A percentile compares a stretch with the other conserved stretches of the same genome.
Conservation (phyloP, 1,284 basidiomycete genomes). For the Cutaneotrichosporon mucoides region DNA sequence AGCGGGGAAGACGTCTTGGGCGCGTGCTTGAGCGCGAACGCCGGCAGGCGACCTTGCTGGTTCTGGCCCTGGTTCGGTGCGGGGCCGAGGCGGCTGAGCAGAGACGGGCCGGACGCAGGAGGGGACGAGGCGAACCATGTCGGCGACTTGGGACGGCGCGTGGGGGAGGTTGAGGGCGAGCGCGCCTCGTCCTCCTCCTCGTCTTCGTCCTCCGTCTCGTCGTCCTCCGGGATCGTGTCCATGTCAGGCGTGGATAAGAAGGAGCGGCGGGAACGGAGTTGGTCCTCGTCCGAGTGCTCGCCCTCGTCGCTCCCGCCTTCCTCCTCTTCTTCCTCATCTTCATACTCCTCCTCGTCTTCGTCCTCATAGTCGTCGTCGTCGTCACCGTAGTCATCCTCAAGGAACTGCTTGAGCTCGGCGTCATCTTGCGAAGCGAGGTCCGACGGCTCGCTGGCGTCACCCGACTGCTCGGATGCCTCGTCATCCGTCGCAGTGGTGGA, state of each 20-base stretch:
- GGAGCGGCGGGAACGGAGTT: conserved; percentile 13
- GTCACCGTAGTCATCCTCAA: not conserved
- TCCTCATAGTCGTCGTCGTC: no score
- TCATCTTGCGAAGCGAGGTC: not conserved
- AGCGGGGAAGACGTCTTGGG: conserved; percentile 42
- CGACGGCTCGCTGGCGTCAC: not conserved
- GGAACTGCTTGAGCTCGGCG: conserved; percentile 12
- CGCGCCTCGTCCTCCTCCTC: not conserved
- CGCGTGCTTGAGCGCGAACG: conserved; percentile 32
- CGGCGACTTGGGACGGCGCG: conserved; percentile 29
- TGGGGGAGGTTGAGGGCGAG: not conserved
- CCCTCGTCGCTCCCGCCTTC: conserved; percentile 24
- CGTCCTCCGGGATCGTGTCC: conserved; percentile 34
- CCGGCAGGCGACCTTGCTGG: not conserved
- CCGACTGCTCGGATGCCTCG: not conserved
- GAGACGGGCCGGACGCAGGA: not conserved
- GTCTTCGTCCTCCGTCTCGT: conserved; percentile 16
- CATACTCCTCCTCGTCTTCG: conserved; percentile 14
- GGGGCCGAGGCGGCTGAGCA: conserved; percentile 14
- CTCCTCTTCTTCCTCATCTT: conserved; percentile 23
- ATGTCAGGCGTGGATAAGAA: conserved; percentile 25
- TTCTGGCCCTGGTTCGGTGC: conserved; percentile 1
- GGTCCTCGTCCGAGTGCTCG: conserved; percentile 14
- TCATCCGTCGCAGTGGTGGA: not conserved
- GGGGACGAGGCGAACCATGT: conserved; percentile 27